Base-by-base conservation (phyloP, 2,329 filamentous ascomycete genomes). In the Colletotrichum graminicola region DNA sequence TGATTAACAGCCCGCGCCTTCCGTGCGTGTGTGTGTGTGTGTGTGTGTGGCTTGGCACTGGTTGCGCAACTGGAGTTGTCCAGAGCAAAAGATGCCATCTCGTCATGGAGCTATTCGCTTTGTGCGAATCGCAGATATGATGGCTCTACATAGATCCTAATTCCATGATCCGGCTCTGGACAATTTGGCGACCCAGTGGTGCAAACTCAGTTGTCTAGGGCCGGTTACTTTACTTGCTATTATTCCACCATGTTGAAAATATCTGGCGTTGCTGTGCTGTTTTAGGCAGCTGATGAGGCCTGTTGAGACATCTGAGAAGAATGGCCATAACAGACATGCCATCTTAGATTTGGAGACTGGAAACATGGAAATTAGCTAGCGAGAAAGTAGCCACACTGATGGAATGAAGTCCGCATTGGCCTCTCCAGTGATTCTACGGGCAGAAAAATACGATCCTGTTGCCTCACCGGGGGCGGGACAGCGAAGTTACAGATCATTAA, bases 401-500 rank as follows among this genome's bases (percentile, higher is more conserved):
- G 36, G 11, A 10, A 10, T 39, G 11, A 39, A 10, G 11, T 39
- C 6, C 10, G 36, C 36, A 39, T 39, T n/a, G n/a, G n/a, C n/a
- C n/a, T n/a, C n/a, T 29, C 29, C 36, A 10, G 11, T 10, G 2
- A 11, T 10, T 10, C 11, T 3, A 10, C 1, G 36, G 2, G 11
- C 10, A 29, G 16, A 29, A 21, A 45, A 12, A 4, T 11, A 4
- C 8, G 0, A 32, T 45, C 4, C 29, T 79, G 7, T 79, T 80
- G 56, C 78, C 78, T 1, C 68, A 74, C 36, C 77, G 76, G 0
- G 77, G 76, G 26, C 79, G 79, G 78, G 78, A 79, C 6, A 10
- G 36, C 12, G 11, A 39, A 14, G 2, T 29, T 14, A 14, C 36
- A 7, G 36, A 12, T 14, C 6, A 3, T 14, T 14, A 39, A 39